These are phyloP conservation scores for Neltuma alba DNA, from an alignment of 306 rosid species.

Conservation along the genomic window DNA sequence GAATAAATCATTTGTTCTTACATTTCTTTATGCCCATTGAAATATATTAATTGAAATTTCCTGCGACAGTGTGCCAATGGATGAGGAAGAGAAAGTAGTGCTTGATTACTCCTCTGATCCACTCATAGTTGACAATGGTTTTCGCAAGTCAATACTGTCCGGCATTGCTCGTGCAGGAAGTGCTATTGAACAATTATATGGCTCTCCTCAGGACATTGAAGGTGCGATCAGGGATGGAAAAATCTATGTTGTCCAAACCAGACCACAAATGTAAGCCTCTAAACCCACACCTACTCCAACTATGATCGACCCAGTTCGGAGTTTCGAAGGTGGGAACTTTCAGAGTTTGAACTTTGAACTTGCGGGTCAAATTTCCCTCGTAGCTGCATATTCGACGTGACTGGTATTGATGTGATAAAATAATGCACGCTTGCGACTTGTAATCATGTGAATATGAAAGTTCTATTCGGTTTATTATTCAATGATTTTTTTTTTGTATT, in stretches of 20 bases:
- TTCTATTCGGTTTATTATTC: background rate
- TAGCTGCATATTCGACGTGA: constrained; percentile 18
- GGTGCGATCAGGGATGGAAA: constrained; percentile 91
- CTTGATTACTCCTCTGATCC: constrained; percentile 87
- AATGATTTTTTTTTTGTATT: background rate
- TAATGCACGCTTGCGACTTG: constrained; percentile 20
- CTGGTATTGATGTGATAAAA: constrained; percentile 7
- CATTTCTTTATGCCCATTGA: background rate
- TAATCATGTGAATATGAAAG: constrained; percentile 36
- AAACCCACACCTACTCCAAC: constrained; percentile 24
- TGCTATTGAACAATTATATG: constrained; percentile 84
- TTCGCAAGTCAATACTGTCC: constrained; percentile 74
- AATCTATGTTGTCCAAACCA: constrained; percentile 91
- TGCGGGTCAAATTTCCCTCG: constrained; percentile 8
- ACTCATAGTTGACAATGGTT: constrained; percentile 59
- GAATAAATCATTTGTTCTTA: background rate
- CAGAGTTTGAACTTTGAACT: constrained; percentile 29
- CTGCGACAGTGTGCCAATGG: constrained; percentile 88
- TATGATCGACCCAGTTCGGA: background rate
- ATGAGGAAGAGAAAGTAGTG: constrained; percentile 78
- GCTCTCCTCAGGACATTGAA: constrained; percentile 95
- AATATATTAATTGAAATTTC: constrained; percentile 23
- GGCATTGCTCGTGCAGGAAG: constrained; percentile 91
- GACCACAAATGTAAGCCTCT: constrained; percentile 85
- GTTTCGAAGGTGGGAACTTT: background rate